Conservation (phyloP, 2,329 filamentous ascomycete species). For the Aspergillus phoenicis region DNA sequence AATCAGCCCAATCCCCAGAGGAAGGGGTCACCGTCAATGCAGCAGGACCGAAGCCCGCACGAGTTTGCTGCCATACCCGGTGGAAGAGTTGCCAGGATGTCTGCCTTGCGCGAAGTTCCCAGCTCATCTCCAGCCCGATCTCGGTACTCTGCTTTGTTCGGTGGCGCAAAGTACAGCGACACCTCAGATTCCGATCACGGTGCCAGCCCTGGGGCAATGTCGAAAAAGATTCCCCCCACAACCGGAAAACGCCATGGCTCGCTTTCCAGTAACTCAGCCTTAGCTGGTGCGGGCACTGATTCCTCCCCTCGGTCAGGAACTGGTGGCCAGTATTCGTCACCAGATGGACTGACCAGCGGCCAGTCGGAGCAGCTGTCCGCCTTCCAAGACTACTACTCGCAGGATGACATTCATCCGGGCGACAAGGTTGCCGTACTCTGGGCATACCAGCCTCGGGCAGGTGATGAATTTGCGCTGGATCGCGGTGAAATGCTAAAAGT, state of each 20-base stretch:
- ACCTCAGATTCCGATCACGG: conserved; percentile 65
- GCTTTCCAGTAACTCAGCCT: conserved; percentile 78
- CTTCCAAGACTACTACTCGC: conserved; percentile 98
- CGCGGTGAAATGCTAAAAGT: conserved; percentile 98
- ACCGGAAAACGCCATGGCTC: conserved; percentile 77
- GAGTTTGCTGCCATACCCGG: conserved; percentile 79
- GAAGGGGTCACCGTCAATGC: conserved; percentile 44
- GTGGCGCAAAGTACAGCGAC: conserved; percentile 54
- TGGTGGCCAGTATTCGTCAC: conserved; percentile 76
- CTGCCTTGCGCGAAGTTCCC: conserved; percentile 78
- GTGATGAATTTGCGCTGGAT: conserved; percentile 90
- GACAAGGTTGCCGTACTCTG: conserved; percentile 90
- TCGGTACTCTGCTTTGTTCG: conserved; percentile 52
- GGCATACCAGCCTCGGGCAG: conserved; percentile 93
- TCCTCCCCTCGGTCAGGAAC: conserved; percentile 71
- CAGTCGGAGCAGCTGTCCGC: conserved; percentile 94
- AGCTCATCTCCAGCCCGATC: conserved; percentile 62
- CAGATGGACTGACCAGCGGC: conserved; percentile 78
- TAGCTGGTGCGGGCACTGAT: conserved; percentile 65
- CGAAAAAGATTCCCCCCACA: conserved; percentile 49
- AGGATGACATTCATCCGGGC: conserved; percentile 90
- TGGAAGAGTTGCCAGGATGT: conserved; percentile 92
- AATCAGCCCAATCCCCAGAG: conserved; percentile 80
- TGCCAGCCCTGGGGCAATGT: conserved; percentile 71
- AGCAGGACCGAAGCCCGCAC: conserved; percentile 45